Evolutionary conservation across 768 basidiomycete species (phyloP).

Genomic region (Tricholoma terreum): DNA sequence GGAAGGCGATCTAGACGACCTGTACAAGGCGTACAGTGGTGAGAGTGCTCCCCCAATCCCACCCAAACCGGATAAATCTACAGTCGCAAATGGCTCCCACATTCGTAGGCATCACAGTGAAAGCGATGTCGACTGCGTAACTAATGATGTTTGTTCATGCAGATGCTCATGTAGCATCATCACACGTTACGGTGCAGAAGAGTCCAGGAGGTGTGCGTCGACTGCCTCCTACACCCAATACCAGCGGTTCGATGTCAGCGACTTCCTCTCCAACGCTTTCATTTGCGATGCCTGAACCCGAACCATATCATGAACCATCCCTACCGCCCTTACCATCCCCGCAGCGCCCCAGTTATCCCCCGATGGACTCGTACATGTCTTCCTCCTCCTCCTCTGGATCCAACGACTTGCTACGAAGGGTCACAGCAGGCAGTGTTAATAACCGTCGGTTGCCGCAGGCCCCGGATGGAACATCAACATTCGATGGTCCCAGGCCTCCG

Average conservation of each 20-base stretch:
- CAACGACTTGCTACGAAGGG: constrained; percentile 27
- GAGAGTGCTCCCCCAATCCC: constrained; percentile 20
- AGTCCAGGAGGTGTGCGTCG: constrained; percentile 29
- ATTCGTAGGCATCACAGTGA: constrained; percentile 15
- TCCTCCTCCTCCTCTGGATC: constrained; percentile 23
- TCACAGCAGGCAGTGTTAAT: constrained; percentile 20
- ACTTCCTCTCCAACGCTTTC: constrained; percentile 21
- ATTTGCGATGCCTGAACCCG: constrained; percentile 43
- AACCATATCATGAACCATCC: constrained; percentile 32
- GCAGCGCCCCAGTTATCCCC: constrained; percentile 22
- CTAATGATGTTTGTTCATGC: constrained; percentile 1
- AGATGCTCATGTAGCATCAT: constrained; percentile 14
- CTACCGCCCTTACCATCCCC: constrained; percentile 2
- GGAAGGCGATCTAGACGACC: constrained; percentile 36
- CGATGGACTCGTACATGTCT: constrained; percentile 18
- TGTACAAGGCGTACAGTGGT: constrained; percentile 35
- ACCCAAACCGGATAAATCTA: constrained; percentile 9
- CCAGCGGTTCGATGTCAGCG: constrained; percentile 24
- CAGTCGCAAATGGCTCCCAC: constrained; percentile 15
- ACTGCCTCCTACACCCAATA: constrained; percentile 41
- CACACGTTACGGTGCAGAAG: constrained; percentile 9
- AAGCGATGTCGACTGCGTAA: background rate
- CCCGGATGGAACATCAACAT: constrained; percentile 10
- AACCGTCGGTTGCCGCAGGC: constrained; percentile 26
- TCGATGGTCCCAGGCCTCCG: constrained; percentile 14